Percentiles rank a stretch among this genome's conserved stretches.
Conservation (phyloP, 192 early-diverging fungal species). For the Linnemannia zychae region DNA sequence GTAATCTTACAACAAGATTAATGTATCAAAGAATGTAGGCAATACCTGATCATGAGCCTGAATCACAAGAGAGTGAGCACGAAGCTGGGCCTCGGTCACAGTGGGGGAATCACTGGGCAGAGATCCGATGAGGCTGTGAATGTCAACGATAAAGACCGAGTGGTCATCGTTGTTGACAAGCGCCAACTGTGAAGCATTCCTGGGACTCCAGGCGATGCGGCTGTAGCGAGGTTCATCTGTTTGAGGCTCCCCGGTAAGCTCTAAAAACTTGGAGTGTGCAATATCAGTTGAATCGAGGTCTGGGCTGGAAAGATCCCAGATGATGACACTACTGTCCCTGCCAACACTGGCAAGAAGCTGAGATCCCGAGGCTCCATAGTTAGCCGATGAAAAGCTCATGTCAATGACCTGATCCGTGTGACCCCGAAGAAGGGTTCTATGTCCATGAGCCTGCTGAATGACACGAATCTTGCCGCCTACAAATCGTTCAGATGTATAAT, state of each 20-base stretch:
- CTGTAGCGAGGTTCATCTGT: conserved; percentile 55
- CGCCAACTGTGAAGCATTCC: conserved; percentile 50
- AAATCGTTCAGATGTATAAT: not conserved
- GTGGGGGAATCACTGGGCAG: conserved; percentile 18
- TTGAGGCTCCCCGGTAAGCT: conserved; percentile 19
- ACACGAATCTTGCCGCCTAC: conserved; percentile 58
- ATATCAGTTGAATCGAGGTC: conserved; percentile 50
- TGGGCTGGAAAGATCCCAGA: conserved; percentile 50
- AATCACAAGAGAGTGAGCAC: conserved; percentile 41
- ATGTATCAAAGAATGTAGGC: too few relatives aligned
- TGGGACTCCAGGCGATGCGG: conserved; percentile 58
- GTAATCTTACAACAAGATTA: too few relatives aligned
- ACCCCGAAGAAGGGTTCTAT: conserved; percentile 56
- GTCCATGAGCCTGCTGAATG: conserved; percentile 52
- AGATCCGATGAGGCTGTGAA: conserved; percentile 36
- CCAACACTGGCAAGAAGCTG: conserved; percentile 50
- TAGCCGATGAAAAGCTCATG: conserved; percentile 44
- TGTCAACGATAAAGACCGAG: conserved; percentile 47
- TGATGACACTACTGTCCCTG: conserved; percentile 46
- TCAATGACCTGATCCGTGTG: conserved; percentile 55
- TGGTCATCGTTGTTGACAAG: conserved; percentile 59
- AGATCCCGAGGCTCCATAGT: not conserved
- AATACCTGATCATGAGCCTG: conserved; percentile 54
- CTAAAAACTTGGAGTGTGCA: conserved; percentile 52
- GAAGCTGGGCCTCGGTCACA: conserved; percentile 45